Evolutionary conservation across 495 filamentous ascomycete genomes (phyloP), one percentile per base, ranked within the genome.

Genomic region (Annulohypoxylon stygium): DNA sequence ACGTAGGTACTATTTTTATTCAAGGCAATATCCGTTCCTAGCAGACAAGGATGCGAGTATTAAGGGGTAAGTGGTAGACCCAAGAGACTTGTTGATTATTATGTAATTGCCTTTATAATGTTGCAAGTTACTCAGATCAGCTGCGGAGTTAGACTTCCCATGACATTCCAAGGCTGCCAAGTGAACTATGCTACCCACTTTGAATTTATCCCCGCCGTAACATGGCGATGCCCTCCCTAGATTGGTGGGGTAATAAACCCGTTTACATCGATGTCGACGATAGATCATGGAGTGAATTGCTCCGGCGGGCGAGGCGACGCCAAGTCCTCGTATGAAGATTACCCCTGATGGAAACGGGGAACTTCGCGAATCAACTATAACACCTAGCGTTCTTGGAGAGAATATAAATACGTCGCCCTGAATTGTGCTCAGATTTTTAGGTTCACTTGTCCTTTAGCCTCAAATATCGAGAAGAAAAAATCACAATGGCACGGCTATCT

Each of bases 231-330:
- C 11, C 8, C 20, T 8, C 16, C 51, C 60, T 37, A 45, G 62
- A 61, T 69, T 69, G 61, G 66, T 53, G 65, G 61, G 61, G 20
- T 65, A 39, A 62, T 61, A 26, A 11, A 25, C 3, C 12, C 18
- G n/a, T 43, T 51, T 18, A 14, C 41, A 62, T 74, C 65, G 65
- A 36, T 55, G 33, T 20, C 12, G 30, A 59, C 50, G 33, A 53
- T 57, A 45, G 57, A 34, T 67, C 66, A 34, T 74, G 62, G 66
- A 70, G 58, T 70, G 8, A 8, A 74, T 67, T 67, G 43, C 18
- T 70, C 71, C 71, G 66, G 20, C 23, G 53, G 53, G 53, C 53
- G 30, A 57, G 30, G 34, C 14, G 20, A 25, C 11, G 66, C 71
- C 67, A 74, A 74, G 67, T 51, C 57, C 30, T 16, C 20, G 51